Evolutionary conservation across 805 yeast genomes (phyloP).

Genomic region (Candida wancherniae): DNA sequence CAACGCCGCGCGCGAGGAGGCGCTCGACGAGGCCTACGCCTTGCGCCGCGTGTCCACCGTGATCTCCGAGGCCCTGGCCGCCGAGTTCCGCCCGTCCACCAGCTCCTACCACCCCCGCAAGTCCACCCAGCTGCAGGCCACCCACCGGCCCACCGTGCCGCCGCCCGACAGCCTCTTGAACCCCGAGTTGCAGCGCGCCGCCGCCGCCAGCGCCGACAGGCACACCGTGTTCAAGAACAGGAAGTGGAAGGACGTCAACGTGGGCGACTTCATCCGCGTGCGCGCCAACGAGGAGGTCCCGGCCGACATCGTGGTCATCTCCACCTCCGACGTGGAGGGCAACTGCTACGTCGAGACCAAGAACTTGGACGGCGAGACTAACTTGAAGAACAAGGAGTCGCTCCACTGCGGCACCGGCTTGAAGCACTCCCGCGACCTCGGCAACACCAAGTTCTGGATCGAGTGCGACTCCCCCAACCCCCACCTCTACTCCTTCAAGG

Average conservation of each 20-base stretch:
- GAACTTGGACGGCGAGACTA: constrained; percentile 22
- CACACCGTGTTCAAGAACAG: constrained; percentile 17
- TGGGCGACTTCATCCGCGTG: constrained; percentile 65
- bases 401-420: constrained; percentile 51
- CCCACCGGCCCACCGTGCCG: constrained; percentile 7
- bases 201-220: constrained; percentile 1
- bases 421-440: constrained; percentile 55
- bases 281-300: constrained; percentile 73
- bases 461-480: constrained; percentile 73
- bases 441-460: constrained; percentile 52
- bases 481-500: constrained; percentile 60
- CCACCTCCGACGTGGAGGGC: constrained; percentile 67
- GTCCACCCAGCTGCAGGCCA: constrained; percentile 13
- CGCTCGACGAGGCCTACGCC: constrained; percentile 22
- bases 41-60: constrained; percentile 37
- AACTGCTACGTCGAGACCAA: constrained; percentile 52
- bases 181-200: constrained; percentile 15
- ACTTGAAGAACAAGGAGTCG: constrained; percentile 53
- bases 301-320: constrained; percentile 58
- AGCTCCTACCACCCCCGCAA: constrained; percentile 9
- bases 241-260: constrained; percentile 21
- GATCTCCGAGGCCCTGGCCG: constrained; percentile 27
- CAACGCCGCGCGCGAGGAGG: constrained; percentile 23
- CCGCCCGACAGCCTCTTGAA: constrained; percentile 21
- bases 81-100: constrained; percentile 8